Evolutionary conservation across 2,329 filamentous ascomycete species (phyloP).

Genomic region (Ophiocordyceps polyrhachis-furcata): DNA sequence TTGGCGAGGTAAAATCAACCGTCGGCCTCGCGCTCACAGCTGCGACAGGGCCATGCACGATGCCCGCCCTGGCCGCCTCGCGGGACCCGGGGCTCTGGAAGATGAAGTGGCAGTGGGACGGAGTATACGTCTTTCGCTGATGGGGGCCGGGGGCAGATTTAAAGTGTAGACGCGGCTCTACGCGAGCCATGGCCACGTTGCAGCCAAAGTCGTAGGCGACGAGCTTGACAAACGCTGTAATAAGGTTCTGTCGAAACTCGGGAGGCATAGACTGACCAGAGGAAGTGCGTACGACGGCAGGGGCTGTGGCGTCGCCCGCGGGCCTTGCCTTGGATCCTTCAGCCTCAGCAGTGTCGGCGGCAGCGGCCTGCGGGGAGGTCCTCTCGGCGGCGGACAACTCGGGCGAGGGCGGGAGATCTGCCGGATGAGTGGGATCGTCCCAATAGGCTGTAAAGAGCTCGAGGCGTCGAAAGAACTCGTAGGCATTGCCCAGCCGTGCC

Average conservation of each 20-base stretch:
- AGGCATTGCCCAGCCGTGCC: slow-evolving; percentile 40
- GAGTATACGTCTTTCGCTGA: slow-evolving; percentile 32
- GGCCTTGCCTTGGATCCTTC: slow-evolving; percentile 1
- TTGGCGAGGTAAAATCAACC: slow-evolving; percentile 26
- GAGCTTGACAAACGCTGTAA: slow-evolving; percentile 42
- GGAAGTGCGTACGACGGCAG: slow-evolving; percentile 20
- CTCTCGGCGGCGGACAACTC: slow-evolving; percentile 9
- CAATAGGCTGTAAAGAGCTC: slow-evolving; percentile 40
- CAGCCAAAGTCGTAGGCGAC: slow-evolving; percentile 49
- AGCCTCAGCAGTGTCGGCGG: not conserved
- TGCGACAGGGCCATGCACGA: slow-evolving; percentile 42
- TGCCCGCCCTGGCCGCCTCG: slow-evolving; percentile 37
- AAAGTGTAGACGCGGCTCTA: slow-evolving; percentile 40
- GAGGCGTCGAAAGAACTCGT: slow-evolving; percentile 46
- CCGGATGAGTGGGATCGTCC: slow-evolving; percentile 35
- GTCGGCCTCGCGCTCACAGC: slow-evolving; percentile 39
- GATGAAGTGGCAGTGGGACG: slow-evolving; percentile 39
- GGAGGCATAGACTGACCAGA: slow-evolving; percentile 36
- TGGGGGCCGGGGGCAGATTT: slow-evolving; percentile 16
- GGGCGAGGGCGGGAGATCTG: slow-evolving; percentile 14
- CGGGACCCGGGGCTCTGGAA: slow-evolving; percentile 41
- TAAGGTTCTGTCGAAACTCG: slow-evolving; percentile 36
- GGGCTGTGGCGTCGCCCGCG: slow-evolving; percentile 3
- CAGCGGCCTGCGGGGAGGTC: not conserved
- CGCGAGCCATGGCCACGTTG: slow-evolving; percentile 35